Evolutionary conservation across 768 basidiomycete genomes (phyloP), one percentile per base, ranked within the genome.

Genomic region (Naganishia randhawae): DNA sequence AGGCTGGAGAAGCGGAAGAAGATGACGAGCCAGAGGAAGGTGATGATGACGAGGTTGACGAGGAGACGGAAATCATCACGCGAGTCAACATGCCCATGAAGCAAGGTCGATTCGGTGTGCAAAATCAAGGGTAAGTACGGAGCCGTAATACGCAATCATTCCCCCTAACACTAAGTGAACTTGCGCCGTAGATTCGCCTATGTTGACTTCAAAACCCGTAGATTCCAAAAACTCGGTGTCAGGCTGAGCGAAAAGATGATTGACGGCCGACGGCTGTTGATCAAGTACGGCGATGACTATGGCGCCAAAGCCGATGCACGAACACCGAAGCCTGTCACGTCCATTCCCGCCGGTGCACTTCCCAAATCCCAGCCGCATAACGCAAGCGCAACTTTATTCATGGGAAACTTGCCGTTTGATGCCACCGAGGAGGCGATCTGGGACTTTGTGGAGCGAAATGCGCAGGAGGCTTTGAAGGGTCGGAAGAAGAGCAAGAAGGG

Each of bases 351-450:
- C 29, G 80, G 81, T 39, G 85, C 89, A 10, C 89, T 84, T 35
- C 76, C 79, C 32, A 94, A 94, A 78, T 92, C 89, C 77, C 91
- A 92, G 77, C 86, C 87, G 1, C 85, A 92, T 45, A 90, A 86
- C 14, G 75, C 73, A 50, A 71, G 69, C 2, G 87, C 88, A 2
- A 93, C 92, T 8, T 82, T 98, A 14, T 98, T 97, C 84, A 78
- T 97, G 27, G 95, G 95, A 10, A 98, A 98, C 77, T 84, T 98
- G 17, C 87, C 88, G 9, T 98, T 95, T 77, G 89, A 92, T 76
- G 87, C 92, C 14, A 94, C 90, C 7, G 90, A 89, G 29, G 84
- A 85, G 13, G 84, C 85, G 14, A 88, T 96, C 62, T 83, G 86
- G 55, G 85, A 86, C 72, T 75, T 94, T 70, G 83, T 97, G 51